Percentiles rank a stretch among this genome's conserved stretches.
phyloP scores from a whole-genome alignment of 163 green algal genomes.

The Prototheca wickerhamii region DNA sequence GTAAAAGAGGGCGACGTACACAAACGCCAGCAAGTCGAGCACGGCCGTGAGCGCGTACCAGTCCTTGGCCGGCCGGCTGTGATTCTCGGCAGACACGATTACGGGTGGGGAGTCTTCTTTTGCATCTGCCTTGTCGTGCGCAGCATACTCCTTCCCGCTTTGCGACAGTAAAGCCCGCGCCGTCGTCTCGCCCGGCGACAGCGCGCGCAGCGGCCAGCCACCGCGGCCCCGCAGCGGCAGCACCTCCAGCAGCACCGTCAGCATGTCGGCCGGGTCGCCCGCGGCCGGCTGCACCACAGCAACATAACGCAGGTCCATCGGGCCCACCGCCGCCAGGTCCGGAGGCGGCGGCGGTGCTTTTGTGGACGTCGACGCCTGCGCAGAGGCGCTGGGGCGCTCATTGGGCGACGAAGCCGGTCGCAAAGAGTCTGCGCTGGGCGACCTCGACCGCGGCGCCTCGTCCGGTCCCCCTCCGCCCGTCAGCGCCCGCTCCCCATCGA shows the following conservation, averaged over 20 bases:
- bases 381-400: too few species aligned
- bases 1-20: constrained; percentile 57
- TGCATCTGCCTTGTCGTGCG: neutral
- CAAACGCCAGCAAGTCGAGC: constrained; percentile 55
- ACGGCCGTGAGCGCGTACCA: constrained; percentile 48
- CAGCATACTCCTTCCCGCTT: neutral
- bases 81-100: constrained; percentile 36
- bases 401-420: too few species aligned
- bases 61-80: constrained; percentile 44
- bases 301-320: constrained; percentile 16
- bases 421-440: too few species aligned
- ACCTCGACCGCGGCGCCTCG: too few species aligned
- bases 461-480: too few species aligned
- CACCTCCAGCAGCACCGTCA: constrained; percentile 26
- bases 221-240: constrained; percentile 11
- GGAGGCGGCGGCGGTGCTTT: neutral
- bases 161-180: too few species aligned
- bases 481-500: too few species aligned
- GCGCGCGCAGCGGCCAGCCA: constrained; percentile 25
- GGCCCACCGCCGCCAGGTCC: constrained; percentile 25
- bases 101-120: neutral
- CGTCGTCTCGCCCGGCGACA: constrained; percentile 1
- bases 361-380: too few species aligned
- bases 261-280: neutral
- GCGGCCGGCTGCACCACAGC: constrained; percentile 3